Evolutionary conservation across 2,329 filamentous ascomycete species (phyloP), one percentile per base, ranked within the genome.

Genomic region (Claviceps africana): DNA sequence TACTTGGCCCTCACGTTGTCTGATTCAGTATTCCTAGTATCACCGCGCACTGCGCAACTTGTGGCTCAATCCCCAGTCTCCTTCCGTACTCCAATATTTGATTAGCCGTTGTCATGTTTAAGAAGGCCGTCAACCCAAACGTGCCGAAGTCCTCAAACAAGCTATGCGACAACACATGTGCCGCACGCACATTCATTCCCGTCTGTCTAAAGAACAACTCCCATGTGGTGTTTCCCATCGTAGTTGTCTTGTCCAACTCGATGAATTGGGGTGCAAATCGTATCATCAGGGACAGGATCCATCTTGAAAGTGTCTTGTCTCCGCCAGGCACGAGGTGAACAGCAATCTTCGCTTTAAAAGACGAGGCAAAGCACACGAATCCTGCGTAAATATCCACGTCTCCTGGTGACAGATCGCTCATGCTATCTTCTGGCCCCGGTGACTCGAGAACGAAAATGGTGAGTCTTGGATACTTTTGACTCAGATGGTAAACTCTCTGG

Each of bases 361-460:
- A 68, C 0, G 64, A 59, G 0, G 72, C 65, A 54, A 82, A 82
- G 0, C 64, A 67, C 30, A 75, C 66, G 49, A 84, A 75, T 11
- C 75, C 72, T 1, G 67, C 64, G 43, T 81, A 72, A 0, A 70
- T 71, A 4, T 62, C 60, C 10, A 67, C 60, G 47, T 80, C 76
- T 1, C 70, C 68, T 0, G 62, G 47, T 2, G 64, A 66, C 3
- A 73, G 58, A 35, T 64, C 60, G 53, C 64, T 63, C 37, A 68
- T 61, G 4, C 64, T 67, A 55, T 78, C 75, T 13, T 71, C 71
- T 1, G 61, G 43, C 1, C 56, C 57, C 47, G 71, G 73, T 1
- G 64, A 65, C 51, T 82, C 76, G n/a, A 78, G 82, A 1, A 93
- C 73, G 0, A 94, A 64, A 1, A 95, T 69, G 1, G 85, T 66